Evolutionary conservation across 2,329 filamentous ascomycete species (phyloP), one percentile per base, ranked within the genome.

Genomic region (Trichocomaceae sp.): DNA sequence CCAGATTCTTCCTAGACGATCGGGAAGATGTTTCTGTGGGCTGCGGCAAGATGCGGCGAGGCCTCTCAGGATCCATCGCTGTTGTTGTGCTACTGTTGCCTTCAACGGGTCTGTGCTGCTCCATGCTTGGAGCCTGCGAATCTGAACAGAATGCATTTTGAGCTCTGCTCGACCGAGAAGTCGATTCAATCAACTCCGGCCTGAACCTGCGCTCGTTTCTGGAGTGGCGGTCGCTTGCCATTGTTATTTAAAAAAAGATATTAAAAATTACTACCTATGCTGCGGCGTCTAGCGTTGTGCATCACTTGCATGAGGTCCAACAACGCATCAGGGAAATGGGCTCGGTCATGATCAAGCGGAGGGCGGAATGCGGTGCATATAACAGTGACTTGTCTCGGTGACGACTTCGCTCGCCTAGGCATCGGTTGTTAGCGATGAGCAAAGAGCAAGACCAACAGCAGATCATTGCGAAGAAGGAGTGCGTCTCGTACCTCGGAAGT

Each of bases 21-120:
- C 71, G 67, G n/a, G 68, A 67, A 10, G 64, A 69, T 12, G 70
- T 75, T 60, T 78, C 75, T 41, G 74, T 66, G 5, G 74, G 75
- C 56, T 77, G 70, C 29, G 70, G 65, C 37, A 72, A 61, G 56
- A 71, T 70, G 55, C 67, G 68, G 19, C 46, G 45, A 17, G 33
- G 35, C 35, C 44, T 55, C 17, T 8, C 31, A 26, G 49, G 3
- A 13, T 15, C 15, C 39, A 17, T 31, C 15, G 37, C 39, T 26
- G 35, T 8, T 44, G 22, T 35, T 26, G 31, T 15, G 13, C 12
- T 15, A 5, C 17, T 20, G n/a, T 50, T 9, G 39, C 10, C 39
- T 10, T 54, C 26, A 51, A 17, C 17, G 13, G 13, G n/a, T 19
- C 44, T 31, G 8, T 17, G 15, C 42, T 22, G 15, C 4, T 23